phyloP scores from a whole-genome alignment of 441 rosid genomes.

The Croton laevigatus region DNA sequence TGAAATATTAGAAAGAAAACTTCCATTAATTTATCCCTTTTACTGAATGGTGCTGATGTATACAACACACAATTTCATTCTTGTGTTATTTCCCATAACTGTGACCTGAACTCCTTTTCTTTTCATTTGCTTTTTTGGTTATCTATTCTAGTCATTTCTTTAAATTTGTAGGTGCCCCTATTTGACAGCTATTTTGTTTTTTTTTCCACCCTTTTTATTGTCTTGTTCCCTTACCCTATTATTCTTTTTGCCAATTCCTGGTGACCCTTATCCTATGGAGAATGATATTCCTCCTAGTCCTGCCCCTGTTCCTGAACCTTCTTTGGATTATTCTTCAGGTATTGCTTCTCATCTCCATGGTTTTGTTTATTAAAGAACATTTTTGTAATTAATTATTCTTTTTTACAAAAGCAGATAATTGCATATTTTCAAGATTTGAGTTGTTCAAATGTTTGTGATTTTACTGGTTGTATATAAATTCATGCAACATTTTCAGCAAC shows the following conservation, averaged over 20 bases:
- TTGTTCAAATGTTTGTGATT: background rate
- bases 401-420: too few species aligned
- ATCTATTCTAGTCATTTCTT: background rate
- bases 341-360: slow-evolving; percentile 7
- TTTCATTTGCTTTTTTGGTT: background rate
- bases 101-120: background rate
- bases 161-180: background rate
- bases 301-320: slow-evolving; percentile 55
- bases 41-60: background rate
- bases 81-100: background rate
- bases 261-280: slow-evolving; percentile 64
- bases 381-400: background rate
- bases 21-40: background rate
- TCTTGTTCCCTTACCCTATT: background rate
- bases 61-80: background rate
- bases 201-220: background rate
- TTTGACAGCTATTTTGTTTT: background rate
- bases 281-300: slow-evolving; percentile 42
- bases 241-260: slow-evolving; percentile 57
- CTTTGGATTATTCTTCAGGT: slow-evolving; percentile 54
- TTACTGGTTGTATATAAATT: background rate
- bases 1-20: background rate
- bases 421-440: background rate
- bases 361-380: background rate
- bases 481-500: background rate